Conservation (phyloP, 1,139 yeast genomes). For the Wickerhamomyces sp. region DNA sequence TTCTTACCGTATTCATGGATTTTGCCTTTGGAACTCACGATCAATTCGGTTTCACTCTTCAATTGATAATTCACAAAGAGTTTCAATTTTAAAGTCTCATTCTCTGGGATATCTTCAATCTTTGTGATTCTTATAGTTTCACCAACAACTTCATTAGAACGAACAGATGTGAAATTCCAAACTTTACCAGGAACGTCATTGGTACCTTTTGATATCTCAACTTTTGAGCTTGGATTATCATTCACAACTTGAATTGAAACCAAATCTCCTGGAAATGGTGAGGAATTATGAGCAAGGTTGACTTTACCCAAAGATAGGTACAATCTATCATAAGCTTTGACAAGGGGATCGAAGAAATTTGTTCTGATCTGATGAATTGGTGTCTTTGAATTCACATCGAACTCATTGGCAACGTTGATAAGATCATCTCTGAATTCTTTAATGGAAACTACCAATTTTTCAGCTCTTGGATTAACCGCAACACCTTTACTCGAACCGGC, state of each 20-base stretch:
- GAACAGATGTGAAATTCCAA: conserved; percentile 80
- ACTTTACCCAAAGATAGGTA: conserved; percentile 55
- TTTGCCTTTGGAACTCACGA: conserved; percentile 25
- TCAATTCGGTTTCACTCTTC: conserved; percentile 14
- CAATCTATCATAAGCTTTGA: conserved; percentile 54
- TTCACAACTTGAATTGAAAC: conserved; percentile 31
- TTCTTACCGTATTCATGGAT: conserved; percentile 31
- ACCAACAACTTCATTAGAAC: conserved; percentile 69
- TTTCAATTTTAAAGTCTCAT: conserved; percentile 54
- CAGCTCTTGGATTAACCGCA: conserved; percentile 80
- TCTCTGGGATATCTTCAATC: conserved; percentile 36
- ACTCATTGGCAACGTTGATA: conserved; percentile 34
- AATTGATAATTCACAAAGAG: conserved; percentile 50
- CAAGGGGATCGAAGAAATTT: conserved; percentile 58
- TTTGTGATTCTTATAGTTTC: conserved; percentile 61
- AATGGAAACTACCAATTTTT: conserved; percentile 60
- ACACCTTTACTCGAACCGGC: conserved; percentile 74
- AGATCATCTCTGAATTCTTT: conserved; percentile 63
- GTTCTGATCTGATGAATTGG: conserved; percentile 61
- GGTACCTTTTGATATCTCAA: conserved; percentile 62
- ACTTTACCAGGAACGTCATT: conserved; percentile 47
- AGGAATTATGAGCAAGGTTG: conserved; percentile 20
- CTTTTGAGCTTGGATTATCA: conserved; percentile 34
- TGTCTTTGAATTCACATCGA: conserved; percentile 36
- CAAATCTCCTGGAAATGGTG: conserved; percentile 27